Evolutionary conservation across 176 grass and related monocot genomes (phyloP), one percentile per base, ranked within the genome.

Genomic region (Avena eriantha): DNA sequence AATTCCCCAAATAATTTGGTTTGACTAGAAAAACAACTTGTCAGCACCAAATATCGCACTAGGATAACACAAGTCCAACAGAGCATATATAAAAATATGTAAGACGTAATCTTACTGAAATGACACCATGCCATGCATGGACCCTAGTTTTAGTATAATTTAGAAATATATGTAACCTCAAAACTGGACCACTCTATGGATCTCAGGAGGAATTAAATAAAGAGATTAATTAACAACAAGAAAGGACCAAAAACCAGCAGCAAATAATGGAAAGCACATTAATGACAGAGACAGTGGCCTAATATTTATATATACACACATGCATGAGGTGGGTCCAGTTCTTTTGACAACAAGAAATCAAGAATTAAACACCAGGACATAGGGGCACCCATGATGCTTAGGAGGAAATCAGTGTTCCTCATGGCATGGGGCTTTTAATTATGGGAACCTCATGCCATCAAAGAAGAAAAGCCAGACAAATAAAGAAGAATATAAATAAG

Each of bases 351-450:
- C 9, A n/a, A n/a, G n/a, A n/a, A n/a, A n/a, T n/a, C n/a, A n/a
- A n/a, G n/a, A 21, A 18, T 84, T 76, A 84, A 87, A 69, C 68
- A 84, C 69, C 50, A 43, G 36, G 36, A 31, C 49, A 12, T 21
- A 78, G 71, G 72, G 83, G 88, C 91, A 88, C 14, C 58, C 85
- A 88, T 80, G 86, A 97, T 94, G 89, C 88, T 93, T 93, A 90
- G 87, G 66, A 84, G 75, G 83, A 84, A 93, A 91, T 91, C 88
- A 91, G 60, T 93, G 89, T 91, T 63, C 60, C 86, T 56, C 82
- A 54, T 54, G 29, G n/a, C n/a, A n/a, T n/a, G 65, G 55, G 73
- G 55, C 74, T 84, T 87, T 90, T 78, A 83, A 86, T 91, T 92
- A 91, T 82, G 82, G 29, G 84, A 75, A 59, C 67, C 79, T 82